Evolutionary conservation across 192 early-diverging fungal genomes (phyloP), one percentile per base, ranked within the genome.

Genomic region (Backusella circina): DNA sequence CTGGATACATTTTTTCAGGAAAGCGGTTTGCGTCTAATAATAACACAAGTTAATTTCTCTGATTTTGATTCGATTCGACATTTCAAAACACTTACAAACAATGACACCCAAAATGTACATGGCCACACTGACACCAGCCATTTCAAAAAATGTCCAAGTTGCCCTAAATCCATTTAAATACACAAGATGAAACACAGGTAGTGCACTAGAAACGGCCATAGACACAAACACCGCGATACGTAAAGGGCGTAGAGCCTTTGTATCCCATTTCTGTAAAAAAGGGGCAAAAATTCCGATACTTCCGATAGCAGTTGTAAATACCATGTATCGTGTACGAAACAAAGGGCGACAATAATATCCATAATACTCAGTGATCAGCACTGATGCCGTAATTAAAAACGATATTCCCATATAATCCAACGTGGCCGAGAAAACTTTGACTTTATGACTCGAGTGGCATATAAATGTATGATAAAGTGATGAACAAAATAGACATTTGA

Each of bases 401-500:
- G 90, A 85, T 68, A 91, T 91, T 13, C 90, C 90, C 61, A 89
- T 89, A 81, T 91, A 89, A 71, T 89, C 88, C 21, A 91, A 74
- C 23, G 85, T 89, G 10, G 87, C 88, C 57, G 86, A 84, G 73
- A 85, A 89, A 26, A 81, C 80, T 77, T 86, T 88, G 30, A 86
- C 83, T 23, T 80, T 75, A 12, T 81, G 78, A 44, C 83, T 81
- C 1, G 87, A 84, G 78, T 88, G 86, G 70, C 86, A 86, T 31
- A 85, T 87, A 82, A 89, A 89, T 4, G 86, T 87, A 71, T 89
- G 88, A 75, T 89, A 89, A n/a, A 89, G 77, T 38, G 86, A 84
- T 8, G 87, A 88, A 75, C 87, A 88, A 41, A 89, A 74, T 71
- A 91, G 74, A 38, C 89, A 89, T 61, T 86, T 88, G 44, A 84